phyloP scores from a whole-genome alignment of 257 asterid species.

The Fraxinus cuspidata region DNA sequence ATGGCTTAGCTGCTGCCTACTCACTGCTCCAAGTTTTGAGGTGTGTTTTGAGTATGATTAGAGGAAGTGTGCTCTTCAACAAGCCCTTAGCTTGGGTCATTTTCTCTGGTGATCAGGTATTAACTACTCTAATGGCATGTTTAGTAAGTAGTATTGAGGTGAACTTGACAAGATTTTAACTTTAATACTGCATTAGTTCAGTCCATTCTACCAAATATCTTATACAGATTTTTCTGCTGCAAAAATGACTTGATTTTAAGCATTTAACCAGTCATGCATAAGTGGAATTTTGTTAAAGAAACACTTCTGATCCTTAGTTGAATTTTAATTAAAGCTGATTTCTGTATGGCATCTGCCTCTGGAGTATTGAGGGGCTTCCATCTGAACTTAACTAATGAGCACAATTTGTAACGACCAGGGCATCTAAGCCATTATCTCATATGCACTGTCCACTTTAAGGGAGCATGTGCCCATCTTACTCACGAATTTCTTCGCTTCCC shows the following conservation, averaged over 20 bases:
- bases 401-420: no score
- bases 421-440: no score
- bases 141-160: neutral
- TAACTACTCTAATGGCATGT: neutral
- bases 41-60: slow-evolving; percentile 74
- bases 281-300: neutral
- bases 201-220: neutral
- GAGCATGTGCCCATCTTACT: no score
- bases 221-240: neutral
- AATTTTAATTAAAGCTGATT: neutral
- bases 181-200: neutral
- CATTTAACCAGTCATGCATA: no score
- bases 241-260: neutral
- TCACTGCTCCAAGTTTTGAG: slow-evolving; percentile 76
- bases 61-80: slow-evolving; percentile 81
- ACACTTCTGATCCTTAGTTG: neutral
- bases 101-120: slow-evolving; percentile 98
- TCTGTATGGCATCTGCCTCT: slow-evolving; percentile 14
- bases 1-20: slow-evolving; percentile 88
- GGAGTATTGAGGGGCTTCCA: neutral
- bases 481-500: no score
- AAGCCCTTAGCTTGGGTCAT: slow-evolving; percentile 97
- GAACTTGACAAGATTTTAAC: neutral
- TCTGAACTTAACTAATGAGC: neutral
- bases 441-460: no score